A percentile compares a stretch with the other conserved stretches of the same genome.
Evolutionary conservation across 2,329 filamentous ascomycete genomes (phyloP).

Genomic region (Calonectria henricotiae): DNA sequence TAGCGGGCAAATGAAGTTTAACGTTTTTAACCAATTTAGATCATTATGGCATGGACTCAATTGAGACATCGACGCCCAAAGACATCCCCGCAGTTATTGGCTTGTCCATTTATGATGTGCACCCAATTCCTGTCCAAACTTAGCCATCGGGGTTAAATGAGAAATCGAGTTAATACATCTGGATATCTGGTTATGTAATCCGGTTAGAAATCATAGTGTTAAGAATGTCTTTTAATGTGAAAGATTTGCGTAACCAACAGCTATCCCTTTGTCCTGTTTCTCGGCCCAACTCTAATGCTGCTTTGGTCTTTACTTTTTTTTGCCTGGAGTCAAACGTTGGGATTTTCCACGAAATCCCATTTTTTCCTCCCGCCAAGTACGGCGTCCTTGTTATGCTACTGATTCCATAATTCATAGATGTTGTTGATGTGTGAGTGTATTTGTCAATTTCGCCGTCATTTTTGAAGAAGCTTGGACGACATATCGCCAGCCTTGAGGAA

Average conservation of each 20-base stretch:
- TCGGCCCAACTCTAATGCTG: background rate
- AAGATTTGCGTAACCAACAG: background rate
- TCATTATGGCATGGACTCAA: background rate
- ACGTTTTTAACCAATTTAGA: slow-evolving; percentile 12
- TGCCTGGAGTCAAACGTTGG: background rate
- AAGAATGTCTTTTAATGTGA: background rate
- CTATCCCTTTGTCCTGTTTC: background rate
- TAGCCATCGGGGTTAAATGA: background rate
- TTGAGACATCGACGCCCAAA: background rate
- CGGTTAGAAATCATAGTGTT: background rate
- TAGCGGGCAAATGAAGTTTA: background rate
- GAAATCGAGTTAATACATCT: background rate
- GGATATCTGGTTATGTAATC: background rate
- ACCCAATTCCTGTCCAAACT: no score
- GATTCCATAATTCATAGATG: background rate
- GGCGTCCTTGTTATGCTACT: background rate
- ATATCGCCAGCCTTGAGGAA: background rate
- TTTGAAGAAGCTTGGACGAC: background rate
- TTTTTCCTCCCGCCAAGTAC: background rate
- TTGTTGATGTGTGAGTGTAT: background rate
- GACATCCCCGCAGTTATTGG: no score
- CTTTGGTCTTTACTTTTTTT: background rate
- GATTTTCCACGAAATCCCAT: background rate
- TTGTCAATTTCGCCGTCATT: background rate
- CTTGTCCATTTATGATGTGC: background rate